These are phyloP conservation scores for Gaeumannomyces sp. DNA, from an alignment of 2,329 filamentous ascomycete genomes.

Conservation along the genomic window DNA sequence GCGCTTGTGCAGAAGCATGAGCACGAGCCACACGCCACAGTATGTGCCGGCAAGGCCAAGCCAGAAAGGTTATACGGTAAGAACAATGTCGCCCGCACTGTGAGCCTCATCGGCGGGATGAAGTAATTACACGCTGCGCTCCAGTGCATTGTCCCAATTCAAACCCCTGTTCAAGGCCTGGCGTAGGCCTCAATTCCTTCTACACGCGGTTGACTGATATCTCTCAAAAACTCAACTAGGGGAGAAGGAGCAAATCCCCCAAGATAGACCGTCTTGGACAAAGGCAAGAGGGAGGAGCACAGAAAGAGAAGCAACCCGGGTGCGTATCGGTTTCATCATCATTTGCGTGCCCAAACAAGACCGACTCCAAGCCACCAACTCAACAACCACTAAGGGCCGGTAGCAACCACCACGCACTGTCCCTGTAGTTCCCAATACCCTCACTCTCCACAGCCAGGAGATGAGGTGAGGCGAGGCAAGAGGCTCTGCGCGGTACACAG, in stretches of 20 bases:
- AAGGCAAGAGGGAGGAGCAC: neutral
- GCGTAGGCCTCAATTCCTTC: too few relatives aligned
- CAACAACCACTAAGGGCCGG: neutral
- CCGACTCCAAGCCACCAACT: neutral
- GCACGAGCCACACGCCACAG: neutral
- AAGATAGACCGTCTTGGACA: too few relatives aligned
- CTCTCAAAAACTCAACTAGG: too few relatives aligned
- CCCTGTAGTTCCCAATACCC: neutral
- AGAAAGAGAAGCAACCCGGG: neutral
- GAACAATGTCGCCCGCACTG: neutral
- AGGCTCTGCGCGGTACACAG: neutral
- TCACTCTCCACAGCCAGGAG: neutral
- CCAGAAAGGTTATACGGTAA: neutral
- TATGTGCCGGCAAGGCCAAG: too few relatives aligned
- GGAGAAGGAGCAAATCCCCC: neutral
- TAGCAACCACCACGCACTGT: neutral
- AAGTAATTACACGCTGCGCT: too few relatives aligned
- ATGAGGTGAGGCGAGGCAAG: neutral
- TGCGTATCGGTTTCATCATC: neutral
- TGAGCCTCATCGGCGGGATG: neutral
- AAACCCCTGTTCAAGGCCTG: too few relatives aligned
- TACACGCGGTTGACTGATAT: too few relatives aligned
- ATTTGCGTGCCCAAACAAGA: neutral
- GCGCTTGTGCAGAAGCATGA: neutral
- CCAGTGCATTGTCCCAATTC: too few relatives aligned